Percentiles rank a stretch among this genome's conserved stretches.
Evolutionary conservation across 2,329 filamentous ascomycete genomes (phyloP).

Genomic region (Trichoderma semiorbis): DNA sequence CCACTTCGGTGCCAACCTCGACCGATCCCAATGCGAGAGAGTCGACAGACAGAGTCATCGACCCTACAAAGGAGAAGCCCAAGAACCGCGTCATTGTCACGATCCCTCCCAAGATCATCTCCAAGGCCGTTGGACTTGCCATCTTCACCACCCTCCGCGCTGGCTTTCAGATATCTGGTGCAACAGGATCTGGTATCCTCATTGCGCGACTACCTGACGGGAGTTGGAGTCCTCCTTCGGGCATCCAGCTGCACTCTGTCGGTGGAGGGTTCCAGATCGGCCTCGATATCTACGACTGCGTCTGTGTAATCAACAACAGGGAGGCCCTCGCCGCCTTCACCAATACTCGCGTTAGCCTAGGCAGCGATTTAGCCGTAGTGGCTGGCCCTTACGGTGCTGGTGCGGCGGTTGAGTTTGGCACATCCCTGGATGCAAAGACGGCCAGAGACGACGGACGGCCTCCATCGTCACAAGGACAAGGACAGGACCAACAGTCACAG

Average conservation of each 20-base stretch:
- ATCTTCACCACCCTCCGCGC: conserved; percentile 70
- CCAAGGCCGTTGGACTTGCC: conserved; percentile 63
- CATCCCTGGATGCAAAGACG: conserved; percentile 24
- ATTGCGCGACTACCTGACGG: conserved; percentile 61
- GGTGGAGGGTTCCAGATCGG: conserved; percentile 78
- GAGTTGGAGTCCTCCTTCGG: conserved; percentile 75
- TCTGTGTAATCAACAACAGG: conserved; percentile 78
- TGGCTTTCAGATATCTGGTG: conserved; percentile 63
- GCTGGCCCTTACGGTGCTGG: conserved; percentile 69
- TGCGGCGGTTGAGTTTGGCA: conserved; percentile 62
- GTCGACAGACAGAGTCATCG: conserved; percentile 28
- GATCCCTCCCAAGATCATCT: conserved; percentile 58
- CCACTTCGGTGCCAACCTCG: conserved; percentile 30
- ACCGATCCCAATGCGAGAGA: conserved; percentile 31
- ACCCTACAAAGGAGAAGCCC: conserved; percentile 37
- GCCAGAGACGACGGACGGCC: neutral
- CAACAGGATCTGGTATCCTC: conserved; percentile 63
- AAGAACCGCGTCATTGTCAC: conserved; percentile 50
- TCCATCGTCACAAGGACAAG: neutral
- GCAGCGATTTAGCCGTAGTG: conserved; percentile 72
- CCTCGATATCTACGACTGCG: conserved; percentile 85
- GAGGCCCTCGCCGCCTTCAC: conserved; percentile 76
- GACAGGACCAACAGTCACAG: neutral
- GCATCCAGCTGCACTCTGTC: conserved; percentile 76
- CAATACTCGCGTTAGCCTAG: conserved; percentile 69